phyloP scores from a whole-genome alignment of 805 yeast species.

The Teunomyces lycoperdinae region DNA sequence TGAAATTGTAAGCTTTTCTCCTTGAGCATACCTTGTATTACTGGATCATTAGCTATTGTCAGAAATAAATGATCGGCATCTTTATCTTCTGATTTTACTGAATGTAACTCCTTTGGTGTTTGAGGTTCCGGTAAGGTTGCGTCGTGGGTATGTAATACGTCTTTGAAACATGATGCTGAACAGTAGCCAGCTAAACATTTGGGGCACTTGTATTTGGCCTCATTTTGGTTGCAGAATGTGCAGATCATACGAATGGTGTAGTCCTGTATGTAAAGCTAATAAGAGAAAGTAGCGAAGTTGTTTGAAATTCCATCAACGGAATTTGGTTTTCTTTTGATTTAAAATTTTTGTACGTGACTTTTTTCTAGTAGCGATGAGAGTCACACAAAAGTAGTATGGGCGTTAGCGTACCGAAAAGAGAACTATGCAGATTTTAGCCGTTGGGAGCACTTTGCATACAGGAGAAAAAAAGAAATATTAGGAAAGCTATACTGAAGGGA shows the following conservation, averaged over 20 bases:
- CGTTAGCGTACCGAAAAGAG: neutral
- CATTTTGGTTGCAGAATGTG: conserved; percentile 31
- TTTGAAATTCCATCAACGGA: neutral
- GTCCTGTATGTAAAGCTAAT: neutral
- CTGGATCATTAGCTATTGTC: conserved; percentile 37
- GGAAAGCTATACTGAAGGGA: neutral
- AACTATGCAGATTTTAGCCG: conserved; percentile 1
- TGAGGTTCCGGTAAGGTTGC: neutral
- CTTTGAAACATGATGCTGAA: conserved; percentile 59
- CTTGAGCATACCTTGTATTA: conserved; percentile 44
- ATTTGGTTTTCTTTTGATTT: conserved; percentile 1
- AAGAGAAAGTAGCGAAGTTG: neutral
- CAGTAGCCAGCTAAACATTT: conserved; percentile 49
- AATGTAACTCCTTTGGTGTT: neutral
- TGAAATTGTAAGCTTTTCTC: conserved; percentile 59
- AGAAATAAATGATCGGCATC: conserved; percentile 12
- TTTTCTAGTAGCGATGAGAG: neutral
- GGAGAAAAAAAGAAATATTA: neutral
- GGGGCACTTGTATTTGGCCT: conserved; percentile 59
- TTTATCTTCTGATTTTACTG: neutral
- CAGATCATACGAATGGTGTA: conserved; percentile 22
- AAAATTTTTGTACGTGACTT: neutral
- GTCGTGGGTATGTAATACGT: conserved; percentile 32
- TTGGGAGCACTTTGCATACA: conserved; percentile 1
- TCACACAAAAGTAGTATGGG: neutral